Base-by-base conservation (phyloP, 306 rosid genomes). In the Rosa chinensis region DNA sequence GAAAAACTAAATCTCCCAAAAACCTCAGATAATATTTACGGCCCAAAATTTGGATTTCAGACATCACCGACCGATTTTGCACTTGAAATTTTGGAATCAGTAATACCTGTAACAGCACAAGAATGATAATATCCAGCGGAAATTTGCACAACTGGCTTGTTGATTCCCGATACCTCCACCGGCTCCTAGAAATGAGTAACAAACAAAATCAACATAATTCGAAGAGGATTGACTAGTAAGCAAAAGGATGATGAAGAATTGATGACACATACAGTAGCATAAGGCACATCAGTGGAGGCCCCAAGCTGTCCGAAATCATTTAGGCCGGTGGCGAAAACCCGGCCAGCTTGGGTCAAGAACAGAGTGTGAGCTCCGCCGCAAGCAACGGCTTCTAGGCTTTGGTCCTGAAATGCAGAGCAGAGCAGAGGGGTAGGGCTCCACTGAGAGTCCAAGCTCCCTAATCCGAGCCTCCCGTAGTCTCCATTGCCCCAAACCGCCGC, bases 361-460 rank as follows among this genome's bases (percentile, higher is more conserved):
- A 94, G 97, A 0, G 98, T 91, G 80, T 92, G 98, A 87, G 98
- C 98, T 64, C 98, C 98, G 37, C 98, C 98, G 82, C 98, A 94
- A 50, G 98, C 88, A 79, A 94, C 83, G 75, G 92, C 86, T 45
- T 84, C 75, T 10, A 88, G 87, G 52, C 58, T 78, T 80, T 87
- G 87, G 67, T 77, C 74, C 4, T 23, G 84, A 71, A 94, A 86
- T 1, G 91, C 76, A 18, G 97, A 77, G 79, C 91, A 87, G 39
- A 80, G 39, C 1, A 86, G 81, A 53, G 92, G 43, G 1, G 84
- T 84, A n/a, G 98, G 97, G 21, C 28, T 84, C 97, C 97, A 94
- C 74, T 88, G 98, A 75, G 98, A 94, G 66, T 84, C 86, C 88
- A 92, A 83, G 78, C 63, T 77, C 10, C 97, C 93, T 10, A 89